Evolutionary conservation across 345 rosid species (phyloP).

Genomic region (Eutrema yunnanense): DNA sequence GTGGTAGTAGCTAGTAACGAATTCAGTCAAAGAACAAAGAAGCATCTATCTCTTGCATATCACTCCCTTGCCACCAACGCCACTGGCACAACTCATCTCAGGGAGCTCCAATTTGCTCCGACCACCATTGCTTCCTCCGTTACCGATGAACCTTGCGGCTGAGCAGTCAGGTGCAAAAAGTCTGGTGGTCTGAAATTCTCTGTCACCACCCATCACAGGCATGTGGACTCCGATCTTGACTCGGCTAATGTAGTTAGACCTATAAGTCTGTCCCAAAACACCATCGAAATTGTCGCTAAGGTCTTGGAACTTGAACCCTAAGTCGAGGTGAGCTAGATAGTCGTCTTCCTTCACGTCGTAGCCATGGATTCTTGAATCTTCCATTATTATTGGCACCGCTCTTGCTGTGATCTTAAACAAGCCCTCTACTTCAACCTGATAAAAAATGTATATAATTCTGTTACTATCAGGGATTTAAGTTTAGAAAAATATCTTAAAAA

Average conservation of each 20-base stretch:
- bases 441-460: background rate
- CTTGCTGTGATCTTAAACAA: slow-evolving; percentile 41
- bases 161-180: slow-evolving; percentile 48
- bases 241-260: slow-evolving; percentile 40
- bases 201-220: slow-evolving; percentile 64
- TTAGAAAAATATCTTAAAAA: background rate
- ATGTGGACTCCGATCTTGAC: slow-evolving; percentile 53
- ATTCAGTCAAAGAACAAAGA: background rate
- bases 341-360: slow-evolving; percentile 54
- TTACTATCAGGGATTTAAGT: background rate
- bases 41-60: slow-evolving; percentile 45
- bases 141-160: slow-evolving; percentile 33
- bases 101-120: slow-evolving; percentile 27
- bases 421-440: slow-evolving; percentile 36
- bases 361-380: slow-evolving; percentile 52
- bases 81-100: slow-evolving; percentile 36
- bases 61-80: slow-evolving; percentile 44
- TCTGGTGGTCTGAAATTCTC: slow-evolving; percentile 44
- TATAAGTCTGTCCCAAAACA: slow-evolving; percentile 59
- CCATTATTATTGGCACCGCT: slow-evolving; percentile 49
- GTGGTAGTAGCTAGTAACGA: background rate
- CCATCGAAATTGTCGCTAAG: slow-evolving; percentile 48
- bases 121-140: background rate
- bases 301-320: slow-evolving; percentile 51
- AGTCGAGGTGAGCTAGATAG: slow-evolving; percentile 62